Percentiles rank a stretch among this genome's conserved stretches.
These are phyloP conservation scores for Rhizodiscina lignyota DNA, from an alignment of 495 filamentous ascomycete genomes.

Conservation along the genomic window DNA sequence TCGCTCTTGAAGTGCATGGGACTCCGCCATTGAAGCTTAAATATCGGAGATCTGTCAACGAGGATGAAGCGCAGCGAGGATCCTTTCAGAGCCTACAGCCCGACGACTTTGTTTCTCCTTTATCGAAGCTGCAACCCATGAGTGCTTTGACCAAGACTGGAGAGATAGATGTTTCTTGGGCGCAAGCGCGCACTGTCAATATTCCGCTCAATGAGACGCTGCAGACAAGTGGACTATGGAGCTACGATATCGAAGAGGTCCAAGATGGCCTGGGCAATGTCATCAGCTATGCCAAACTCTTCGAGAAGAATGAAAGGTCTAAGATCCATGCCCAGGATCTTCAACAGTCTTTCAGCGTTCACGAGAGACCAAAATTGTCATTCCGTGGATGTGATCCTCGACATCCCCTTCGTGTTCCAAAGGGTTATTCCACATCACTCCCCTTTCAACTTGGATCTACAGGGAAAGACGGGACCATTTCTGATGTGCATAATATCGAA, in stretches of 20 bases:
- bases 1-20: conserved; percentile 66
- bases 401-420: conserved; percentile 65
- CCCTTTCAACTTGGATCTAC: conserved; percentile 54
- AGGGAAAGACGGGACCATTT: conserved; percentile 31
- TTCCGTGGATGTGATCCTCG: conserved; percentile 59
- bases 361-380: conserved; percentile 63
- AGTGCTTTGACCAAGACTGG: conserved; percentile 30
- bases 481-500: conserved; percentile 38
- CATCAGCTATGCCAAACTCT: conserved; percentile 55
- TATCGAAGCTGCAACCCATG: conserved; percentile 35
- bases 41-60: conserved; percentile 72
- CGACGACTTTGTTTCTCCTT: conserved; percentile 64
- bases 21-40: conserved; percentile 84
- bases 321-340: conserved; percentile 41
- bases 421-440: conserved; percentile 47
- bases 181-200: conserved; percentile 50
- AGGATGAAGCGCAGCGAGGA: conserved; percentile 52
- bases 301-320: conserved; percentile 44
- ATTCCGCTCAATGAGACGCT: conserved; percentile 83
- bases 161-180: conserved; percentile 62
- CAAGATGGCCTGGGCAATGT: conserved; percentile 78
- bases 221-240: conserved; percentile 58
- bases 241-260: conserved; percentile 81
- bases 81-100: conserved; percentile 85
- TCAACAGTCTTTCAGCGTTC: conserved; percentile 64